Evolutionary conservation across 495 filamentous ascomycete genomes (phyloP).

Genomic region (Bacidia gigantensis): DNA sequence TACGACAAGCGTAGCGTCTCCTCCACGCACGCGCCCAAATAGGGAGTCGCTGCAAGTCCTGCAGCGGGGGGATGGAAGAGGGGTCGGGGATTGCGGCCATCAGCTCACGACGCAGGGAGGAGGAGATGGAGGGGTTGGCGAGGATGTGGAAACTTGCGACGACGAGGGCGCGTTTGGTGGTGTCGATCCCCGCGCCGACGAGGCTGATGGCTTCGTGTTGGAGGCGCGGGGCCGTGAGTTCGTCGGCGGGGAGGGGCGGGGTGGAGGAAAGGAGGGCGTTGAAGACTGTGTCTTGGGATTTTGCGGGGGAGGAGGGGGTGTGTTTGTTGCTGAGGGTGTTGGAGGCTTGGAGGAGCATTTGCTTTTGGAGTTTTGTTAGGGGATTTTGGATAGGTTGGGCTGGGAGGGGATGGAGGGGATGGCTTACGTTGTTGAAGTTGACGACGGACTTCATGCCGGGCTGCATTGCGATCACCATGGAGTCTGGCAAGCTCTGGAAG

Average conservation of each 20-base stretch:
- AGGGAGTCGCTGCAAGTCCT: conserved; percentile 24
- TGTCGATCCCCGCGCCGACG: conserved; percentile 16
- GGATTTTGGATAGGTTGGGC: background rate
- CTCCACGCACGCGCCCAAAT: conserved; percentile 30
- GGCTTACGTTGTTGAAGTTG: conserved; percentile 4
- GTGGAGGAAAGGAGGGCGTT: conserved; percentile 16
- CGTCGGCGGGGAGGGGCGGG: too few species aligned
- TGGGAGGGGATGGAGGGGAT: background rate
- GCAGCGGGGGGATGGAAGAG: conserved; percentile 16
- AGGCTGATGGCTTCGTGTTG: conserved; percentile 25
- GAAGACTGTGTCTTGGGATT: too few species aligned
- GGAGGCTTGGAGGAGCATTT: background rate
- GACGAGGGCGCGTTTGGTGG: conserved; percentile 10
- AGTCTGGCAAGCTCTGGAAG: conserved; percentile 4
- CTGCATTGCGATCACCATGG: conserved; percentile 1
- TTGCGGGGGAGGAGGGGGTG: conserved; percentile 19
- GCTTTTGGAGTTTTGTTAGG: conserved; percentile 8
- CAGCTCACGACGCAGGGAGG: conserved; percentile 10
- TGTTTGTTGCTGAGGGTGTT: background rate
- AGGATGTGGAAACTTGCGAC: conserved; percentile 14
- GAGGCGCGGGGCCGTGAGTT: conserved; percentile 18
- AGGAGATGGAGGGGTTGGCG: conserved; percentile 4
- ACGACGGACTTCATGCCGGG: conserved; percentile 2
- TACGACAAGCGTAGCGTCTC: conserved; percentile 30
- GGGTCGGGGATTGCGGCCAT: conserved; percentile 17